Evolutionary conservation across 2,329 filamentous ascomycete genomes (phyloP).

Genomic region (Colletotrichum eremochloae): DNA sequence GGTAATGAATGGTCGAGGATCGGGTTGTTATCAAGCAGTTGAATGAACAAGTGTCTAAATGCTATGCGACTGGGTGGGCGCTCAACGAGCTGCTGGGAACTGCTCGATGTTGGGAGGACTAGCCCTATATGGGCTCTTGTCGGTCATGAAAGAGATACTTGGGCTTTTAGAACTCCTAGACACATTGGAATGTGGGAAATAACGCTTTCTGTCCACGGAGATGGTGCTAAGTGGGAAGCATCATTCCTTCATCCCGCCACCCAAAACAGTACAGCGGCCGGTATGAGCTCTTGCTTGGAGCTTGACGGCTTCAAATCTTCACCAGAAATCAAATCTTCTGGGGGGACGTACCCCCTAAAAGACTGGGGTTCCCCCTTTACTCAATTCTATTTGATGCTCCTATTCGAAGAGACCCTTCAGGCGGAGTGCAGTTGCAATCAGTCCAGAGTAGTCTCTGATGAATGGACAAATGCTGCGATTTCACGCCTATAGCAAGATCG

Average conservation of each 20-base stretch:
- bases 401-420: background rate
- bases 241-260: conserved; percentile 6
- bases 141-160: background rate
- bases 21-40: too few relatives aligned
- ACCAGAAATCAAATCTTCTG: background rate
- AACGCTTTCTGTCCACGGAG: background rate
- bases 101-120: background rate
- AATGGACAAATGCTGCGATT: background rate
- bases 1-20: too few relatives aligned
- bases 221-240: background rate
- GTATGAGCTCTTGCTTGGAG: background rate
- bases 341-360: background rate
- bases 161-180: too few relatives aligned
- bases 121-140: background rate
- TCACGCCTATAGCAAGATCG: background rate
- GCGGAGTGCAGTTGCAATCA: background rate
- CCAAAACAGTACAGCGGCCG: background rate
- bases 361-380: background rate
- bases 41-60: too few relatives aligned
- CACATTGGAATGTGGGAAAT: too few relatives aligned
- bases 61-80: background rate
- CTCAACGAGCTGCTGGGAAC: background rate
- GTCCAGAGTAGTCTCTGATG: background rate
- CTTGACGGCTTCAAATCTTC: background rate
- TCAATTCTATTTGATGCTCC: background rate